phyloP scores from a whole-genome alignment of 495 filamentous ascomycete species.

The Aspergillus diversus region DNA sequence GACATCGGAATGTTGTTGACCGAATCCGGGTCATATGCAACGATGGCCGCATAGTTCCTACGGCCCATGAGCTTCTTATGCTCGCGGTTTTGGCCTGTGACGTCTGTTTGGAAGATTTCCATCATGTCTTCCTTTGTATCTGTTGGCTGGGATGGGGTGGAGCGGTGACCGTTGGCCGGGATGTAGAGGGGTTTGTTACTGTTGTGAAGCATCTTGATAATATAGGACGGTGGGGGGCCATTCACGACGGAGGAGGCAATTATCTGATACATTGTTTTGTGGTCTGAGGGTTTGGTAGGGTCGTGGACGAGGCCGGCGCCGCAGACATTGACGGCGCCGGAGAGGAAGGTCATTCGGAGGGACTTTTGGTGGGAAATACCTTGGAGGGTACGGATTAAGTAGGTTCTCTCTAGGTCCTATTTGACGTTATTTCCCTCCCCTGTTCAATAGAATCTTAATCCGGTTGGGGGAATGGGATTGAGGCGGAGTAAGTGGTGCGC shows the following conservation, averaged over 20 bases:
- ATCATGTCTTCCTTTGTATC: constrained; percentile 99
- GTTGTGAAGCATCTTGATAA: constrained; percentile 89
- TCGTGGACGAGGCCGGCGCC: constrained; percentile 96
- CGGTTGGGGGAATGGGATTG: not conserved
- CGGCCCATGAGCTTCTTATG: constrained; percentile 88
- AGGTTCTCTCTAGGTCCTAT: constrained; percentile 91
- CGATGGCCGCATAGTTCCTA: constrained; percentile 91
- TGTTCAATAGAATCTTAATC: constrained; percentile 10
- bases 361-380: constrained; percentile 92
- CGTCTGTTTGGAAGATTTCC: constrained; percentile 94
- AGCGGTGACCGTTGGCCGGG: constrained; percentile 86
- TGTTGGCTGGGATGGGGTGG: constrained; percentile 46
- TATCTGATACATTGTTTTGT: constrained; percentile 99
- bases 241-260: constrained; percentile 92
- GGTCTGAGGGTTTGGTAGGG: constrained; percentile 83
- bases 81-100: constrained; percentile 77
- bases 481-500: constrained; percentile 5
- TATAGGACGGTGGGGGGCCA: constrained; percentile 77
- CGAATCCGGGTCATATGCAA: constrained; percentile 87
- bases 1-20: constrained; percentile 36
- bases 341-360: constrained; percentile 94
- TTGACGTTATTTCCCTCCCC: not conserved
- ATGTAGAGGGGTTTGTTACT: constrained; percentile 84
- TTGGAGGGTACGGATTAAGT: constrained; percentile 93
- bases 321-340: constrained; percentile 87